phyloP scores from a whole-genome alignment of 2,329 filamentous ascomycete species.

The Ophiostoma sp. region DNA sequence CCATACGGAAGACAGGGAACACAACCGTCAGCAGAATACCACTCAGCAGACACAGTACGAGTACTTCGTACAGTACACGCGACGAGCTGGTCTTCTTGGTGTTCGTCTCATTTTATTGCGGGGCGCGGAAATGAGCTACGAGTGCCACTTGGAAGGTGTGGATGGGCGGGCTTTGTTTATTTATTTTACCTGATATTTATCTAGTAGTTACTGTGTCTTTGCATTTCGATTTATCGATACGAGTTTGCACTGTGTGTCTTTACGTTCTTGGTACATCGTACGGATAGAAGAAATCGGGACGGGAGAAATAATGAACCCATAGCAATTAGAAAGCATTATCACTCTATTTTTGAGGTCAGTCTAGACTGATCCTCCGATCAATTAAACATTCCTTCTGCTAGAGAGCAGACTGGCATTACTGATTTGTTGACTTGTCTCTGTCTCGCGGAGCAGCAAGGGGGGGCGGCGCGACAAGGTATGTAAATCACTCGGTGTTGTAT shows the following conservation, averaged over 20 bases:
- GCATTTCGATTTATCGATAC: background rate
- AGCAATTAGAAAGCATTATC: no score
- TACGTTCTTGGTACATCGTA: no score
- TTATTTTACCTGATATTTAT: conserved; percentile 3
- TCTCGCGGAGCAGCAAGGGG: conserved; percentile 9
- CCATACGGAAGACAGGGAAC: conserved; percentile 1
- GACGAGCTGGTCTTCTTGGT: conserved; percentile 17
- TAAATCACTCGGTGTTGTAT: background rate
- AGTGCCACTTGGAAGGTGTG: conserved; percentile 20
- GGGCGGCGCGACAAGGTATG: background rate
- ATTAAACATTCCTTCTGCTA: background rate
- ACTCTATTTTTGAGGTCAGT: background rate
- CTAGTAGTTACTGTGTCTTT: background rate
- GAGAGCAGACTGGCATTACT: background rate
- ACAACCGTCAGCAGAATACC: background rate
- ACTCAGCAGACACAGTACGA: background rate
- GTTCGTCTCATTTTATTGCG: conserved; percentile 21
- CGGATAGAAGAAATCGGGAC: background rate
- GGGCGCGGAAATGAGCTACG: conserved; percentile 25
- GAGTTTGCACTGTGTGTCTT: background rate
- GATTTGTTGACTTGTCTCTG: background rate
- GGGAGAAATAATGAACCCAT: background rate
- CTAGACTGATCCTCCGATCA: background rate
- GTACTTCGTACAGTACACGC: conserved; percentile 17
- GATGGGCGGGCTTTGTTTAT: conserved; percentile 10